Evolutionary conservation across 2,329 filamentous ascomycete species (phyloP).

Genomic region (Diaporthe vaccinii): DNA sequence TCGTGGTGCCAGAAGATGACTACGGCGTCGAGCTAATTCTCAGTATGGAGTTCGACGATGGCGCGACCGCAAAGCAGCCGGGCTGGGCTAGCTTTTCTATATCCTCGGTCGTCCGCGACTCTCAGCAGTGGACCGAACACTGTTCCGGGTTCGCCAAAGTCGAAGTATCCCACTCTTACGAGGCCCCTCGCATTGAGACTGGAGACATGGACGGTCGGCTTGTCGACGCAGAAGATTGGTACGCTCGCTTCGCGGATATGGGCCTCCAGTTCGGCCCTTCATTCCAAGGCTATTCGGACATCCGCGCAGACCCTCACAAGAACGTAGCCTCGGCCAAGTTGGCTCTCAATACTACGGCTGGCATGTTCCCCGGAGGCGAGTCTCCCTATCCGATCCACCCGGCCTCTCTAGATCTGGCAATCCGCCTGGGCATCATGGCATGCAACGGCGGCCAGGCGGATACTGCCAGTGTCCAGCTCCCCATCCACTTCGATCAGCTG

Average conservation of each 20-base stretch:
- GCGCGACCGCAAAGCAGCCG: neutral
- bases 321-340: neutral
- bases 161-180: too few species aligned
- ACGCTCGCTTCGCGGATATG: too few species aligned
- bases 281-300: neutral
- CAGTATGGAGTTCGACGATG: neutral
- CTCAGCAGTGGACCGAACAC: neutral
- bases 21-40: neutral
- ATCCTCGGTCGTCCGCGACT: neutral
- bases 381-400: neutral
- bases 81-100: neutral
- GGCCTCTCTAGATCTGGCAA: neutral
- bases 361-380: neutral
- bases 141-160: too few species aligned
- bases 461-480: too few species aligned
- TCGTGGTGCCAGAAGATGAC: neutral
- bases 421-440: neutral
- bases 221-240: too few species aligned
- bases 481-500: too few species aligned
- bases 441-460: constrained; percentile 1
- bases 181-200: too few species aligned
- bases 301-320: neutral
- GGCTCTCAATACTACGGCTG: neutral
- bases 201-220: too few species aligned
- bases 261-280: neutral